A percentile compares a stretch with the other conserved stretches of the same genome.
Conservation (phyloP, 352 stramenopile genomes). For the Phytophthora uliginosa region DNA sequence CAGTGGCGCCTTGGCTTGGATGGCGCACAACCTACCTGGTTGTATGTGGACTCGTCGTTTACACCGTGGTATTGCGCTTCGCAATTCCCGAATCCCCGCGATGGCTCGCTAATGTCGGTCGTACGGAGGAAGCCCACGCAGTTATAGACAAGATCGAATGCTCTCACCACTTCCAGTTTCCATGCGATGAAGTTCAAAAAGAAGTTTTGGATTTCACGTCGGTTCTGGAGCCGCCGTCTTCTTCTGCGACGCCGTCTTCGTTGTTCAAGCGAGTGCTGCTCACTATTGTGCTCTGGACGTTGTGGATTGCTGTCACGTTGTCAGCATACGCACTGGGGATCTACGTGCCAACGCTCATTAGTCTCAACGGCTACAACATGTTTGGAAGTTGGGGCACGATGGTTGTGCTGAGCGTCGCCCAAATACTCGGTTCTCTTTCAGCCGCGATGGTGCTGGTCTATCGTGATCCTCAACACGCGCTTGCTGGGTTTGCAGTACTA, state of each 20-base stretch:
- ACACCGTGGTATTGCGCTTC: constrained; percentile 31
- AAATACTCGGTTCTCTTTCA: constrained; percentile 34
- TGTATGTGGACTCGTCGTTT: constrained; percentile 34
- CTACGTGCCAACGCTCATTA: constrained; percentile 43
- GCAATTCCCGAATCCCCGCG: constrained; percentile 52
- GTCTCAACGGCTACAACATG: constrained; percentile 45
- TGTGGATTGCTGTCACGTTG: constrained; percentile 31
- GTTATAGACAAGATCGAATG: constrained; percentile 31
- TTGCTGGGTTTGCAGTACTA: constrained; percentile 26
- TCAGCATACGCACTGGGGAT: constrained; percentile 33
- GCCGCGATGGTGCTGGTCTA: constrained; percentile 27
- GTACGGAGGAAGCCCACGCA: constrained; percentile 33
- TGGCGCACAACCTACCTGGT: constrained; percentile 48
- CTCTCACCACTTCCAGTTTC: background rate
- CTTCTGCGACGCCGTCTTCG: background rate
- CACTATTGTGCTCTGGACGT: constrained; percentile 16
- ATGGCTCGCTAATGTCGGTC: constrained; percentile 48
- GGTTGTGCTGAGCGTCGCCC: constrained; percentile 24
- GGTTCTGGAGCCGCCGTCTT: constrained; percentile 10
- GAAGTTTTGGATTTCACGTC: constrained; percentile 8
- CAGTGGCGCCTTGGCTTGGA: constrained; percentile 32
- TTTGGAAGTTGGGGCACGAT: constrained; percentile 38
- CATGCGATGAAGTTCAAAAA: constrained; percentile 6
- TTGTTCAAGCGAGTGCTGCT: constrained; percentile 5
- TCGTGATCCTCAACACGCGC: constrained; percentile 20